Evolutionary conservation across 140 eudicot species (phyloP).

Genomic region (Ambrosia hybrid): DNA sequence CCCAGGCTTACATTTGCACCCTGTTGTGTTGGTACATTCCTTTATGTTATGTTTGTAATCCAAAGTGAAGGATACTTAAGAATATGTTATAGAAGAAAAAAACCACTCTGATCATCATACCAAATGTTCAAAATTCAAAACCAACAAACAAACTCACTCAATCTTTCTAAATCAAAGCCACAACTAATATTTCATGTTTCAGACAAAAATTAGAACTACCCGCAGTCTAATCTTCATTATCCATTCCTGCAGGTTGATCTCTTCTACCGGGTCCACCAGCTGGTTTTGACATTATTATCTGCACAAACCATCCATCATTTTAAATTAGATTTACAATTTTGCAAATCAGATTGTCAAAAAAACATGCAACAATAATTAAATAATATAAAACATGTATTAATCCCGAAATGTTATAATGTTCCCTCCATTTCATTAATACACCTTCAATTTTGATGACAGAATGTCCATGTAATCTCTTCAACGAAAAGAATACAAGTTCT

Average conservation of each 20-base stretch:
- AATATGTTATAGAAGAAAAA: background rate
- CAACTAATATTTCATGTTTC: slow-evolving; percentile 1
- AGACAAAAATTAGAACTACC: background rate
- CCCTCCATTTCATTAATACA: no score
- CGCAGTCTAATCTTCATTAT: slow-evolving; percentile 49
- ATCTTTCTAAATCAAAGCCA: background rate
- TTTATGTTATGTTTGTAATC: no score
- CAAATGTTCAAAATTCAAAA: background rate
- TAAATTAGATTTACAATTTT: background rate
- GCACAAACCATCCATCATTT: slow-evolving; percentile 8
- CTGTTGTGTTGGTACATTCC: no score
- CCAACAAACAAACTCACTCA: background rate
- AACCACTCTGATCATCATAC: background rate
- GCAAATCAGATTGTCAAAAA: background rate
- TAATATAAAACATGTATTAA: no score
- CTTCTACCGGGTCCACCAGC: slow-evolving; percentile 70
- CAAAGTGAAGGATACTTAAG: no score
- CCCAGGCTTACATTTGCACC: no score
- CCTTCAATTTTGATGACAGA: no score
- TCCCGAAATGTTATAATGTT: no score
- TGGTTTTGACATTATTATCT: slow-evolving; percentile 81
- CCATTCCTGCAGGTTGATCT: slow-evolving; percentile 61
- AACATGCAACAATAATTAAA: no score
- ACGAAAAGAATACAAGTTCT: no score
- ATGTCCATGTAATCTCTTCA: no score